Percentiles rank a stretch among this genome's conserved stretches.
Evolutionary conservation across 1,284 basidiomycete species (phyloP).

Genomic region (Leccinum solheimii): DNA sequence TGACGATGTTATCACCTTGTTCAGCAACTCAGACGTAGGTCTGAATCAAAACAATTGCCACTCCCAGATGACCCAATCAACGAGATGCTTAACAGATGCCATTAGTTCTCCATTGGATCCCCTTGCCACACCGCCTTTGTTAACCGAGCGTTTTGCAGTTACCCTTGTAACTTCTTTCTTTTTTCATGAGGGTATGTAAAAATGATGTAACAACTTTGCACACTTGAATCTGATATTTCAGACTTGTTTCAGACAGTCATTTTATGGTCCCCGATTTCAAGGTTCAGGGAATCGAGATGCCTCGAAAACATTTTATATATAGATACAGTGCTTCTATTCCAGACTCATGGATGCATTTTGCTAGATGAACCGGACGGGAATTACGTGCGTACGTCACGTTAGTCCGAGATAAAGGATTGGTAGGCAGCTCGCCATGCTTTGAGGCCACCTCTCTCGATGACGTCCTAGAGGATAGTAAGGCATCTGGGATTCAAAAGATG

Average conservation of each 20-base stretch:
- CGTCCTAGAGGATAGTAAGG: conserved; percentile 50
- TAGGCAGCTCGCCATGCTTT: conserved; percentile 62
- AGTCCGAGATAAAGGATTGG: conserved; percentile 30
- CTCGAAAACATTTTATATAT: conserved; percentile 2
- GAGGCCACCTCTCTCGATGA: conserved; percentile 77
- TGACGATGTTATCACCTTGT: neutral
- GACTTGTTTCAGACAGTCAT: neutral
- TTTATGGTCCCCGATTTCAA: neutral
- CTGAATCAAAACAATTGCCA: neutral
- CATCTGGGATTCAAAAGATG: neutral
- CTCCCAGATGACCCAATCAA: neutral
- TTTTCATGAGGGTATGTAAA: neutral
- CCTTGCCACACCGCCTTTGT: neutral
- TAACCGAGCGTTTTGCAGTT: neutral
- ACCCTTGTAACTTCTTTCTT: neutral
- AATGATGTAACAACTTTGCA: neutral
- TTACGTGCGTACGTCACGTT: neutral
- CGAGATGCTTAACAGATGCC: neutral
- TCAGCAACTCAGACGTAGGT: neutral
- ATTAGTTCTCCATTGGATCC: neutral
- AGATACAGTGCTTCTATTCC: conserved; percentile 6
- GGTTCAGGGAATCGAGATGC: neutral
- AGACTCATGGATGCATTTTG: neutral
- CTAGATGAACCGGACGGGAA: neutral
- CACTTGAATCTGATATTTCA: neutral